These are phyloP conservation scores for Pisolithus marmoratus DNA, from an alignment of 768 basidiomycete genomes.

Conservation along the genomic window DNA sequence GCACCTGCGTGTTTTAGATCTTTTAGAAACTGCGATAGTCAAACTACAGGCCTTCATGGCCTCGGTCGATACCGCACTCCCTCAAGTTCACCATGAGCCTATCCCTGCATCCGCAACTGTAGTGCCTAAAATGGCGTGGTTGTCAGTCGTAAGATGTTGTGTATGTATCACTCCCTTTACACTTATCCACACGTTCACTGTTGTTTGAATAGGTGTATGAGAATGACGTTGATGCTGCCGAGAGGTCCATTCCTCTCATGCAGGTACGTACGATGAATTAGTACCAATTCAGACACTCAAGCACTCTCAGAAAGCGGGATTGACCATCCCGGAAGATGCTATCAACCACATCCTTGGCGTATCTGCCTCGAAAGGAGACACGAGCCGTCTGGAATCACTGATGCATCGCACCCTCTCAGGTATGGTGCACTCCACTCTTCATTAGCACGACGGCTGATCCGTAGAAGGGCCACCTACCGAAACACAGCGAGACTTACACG, in stretches of 20 bases:
- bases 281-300: background rate
- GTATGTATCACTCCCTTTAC: too few relatives aligned
- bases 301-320: conserved; percentile 35
- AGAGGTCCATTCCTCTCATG: conserved; percentile 50
- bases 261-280: conserved; percentile 24
- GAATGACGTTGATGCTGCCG: conserved; percentile 44
- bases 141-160: too few relatives aligned
- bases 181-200: too few relatives aligned
- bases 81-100: too few relatives aligned
- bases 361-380: conserved; percentile 44
- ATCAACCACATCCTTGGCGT: conserved; percentile 44
- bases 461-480: conserved; percentile 37
- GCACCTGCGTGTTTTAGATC: too few relatives aligned
- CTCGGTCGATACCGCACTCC: too few relatives aligned
- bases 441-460: background rate
- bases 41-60: too few relatives aligned
- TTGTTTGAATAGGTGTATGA: conserved; percentile 36
- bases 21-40: too few relatives aligned
- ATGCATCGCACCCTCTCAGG: conserved; percentile 40
- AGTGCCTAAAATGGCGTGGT: too few relatives aligned
- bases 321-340: conserved; percentile 37
- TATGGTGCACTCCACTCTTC: conserved; percentile 19
- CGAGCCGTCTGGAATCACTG: conserved; percentile 40
- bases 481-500: conserved; percentile 62
- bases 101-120: too few relatives aligned